Conservation (phyloP, 192 early-diverging fungal species). For the Coemansia sp. region DNA sequence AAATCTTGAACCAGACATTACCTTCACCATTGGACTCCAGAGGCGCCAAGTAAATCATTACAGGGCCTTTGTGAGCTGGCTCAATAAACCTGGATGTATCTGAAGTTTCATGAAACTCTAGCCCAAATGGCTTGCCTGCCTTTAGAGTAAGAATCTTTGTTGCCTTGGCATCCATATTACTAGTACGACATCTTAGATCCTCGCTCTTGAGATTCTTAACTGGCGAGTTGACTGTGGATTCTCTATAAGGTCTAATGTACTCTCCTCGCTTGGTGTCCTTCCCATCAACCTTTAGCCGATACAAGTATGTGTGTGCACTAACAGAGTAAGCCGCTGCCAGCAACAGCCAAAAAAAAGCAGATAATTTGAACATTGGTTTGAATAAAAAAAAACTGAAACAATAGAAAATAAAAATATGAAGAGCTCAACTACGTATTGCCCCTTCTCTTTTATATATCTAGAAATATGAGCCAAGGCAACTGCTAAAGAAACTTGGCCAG, state of each 20-base stretch:
- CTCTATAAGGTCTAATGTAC: background rate
- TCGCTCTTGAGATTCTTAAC: background rate
- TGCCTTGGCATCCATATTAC: background rate
- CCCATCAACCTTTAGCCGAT: background rate
- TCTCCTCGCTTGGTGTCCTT: background rate
- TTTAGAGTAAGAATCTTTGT: background rate
- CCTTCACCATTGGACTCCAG: background rate
- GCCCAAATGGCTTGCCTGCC: background rate
- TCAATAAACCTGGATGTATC: slow-evolving; percentile 3
- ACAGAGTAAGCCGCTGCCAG: background rate
- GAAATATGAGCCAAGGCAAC: too few species aligned
- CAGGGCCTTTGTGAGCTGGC: slow-evolving; percentile 16
- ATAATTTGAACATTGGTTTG: background rate
- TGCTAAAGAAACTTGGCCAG: too few species aligned
- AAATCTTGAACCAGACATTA: slow-evolving; percentile 19
- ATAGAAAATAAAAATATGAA: background rate
- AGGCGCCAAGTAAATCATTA: slow-evolving; percentile 8
- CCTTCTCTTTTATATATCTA: too few species aligned
- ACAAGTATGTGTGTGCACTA: background rate
- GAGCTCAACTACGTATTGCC: background rate
- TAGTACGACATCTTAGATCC: background rate
- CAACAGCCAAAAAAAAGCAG: background rate
- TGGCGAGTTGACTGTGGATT: background rate
- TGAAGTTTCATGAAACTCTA: background rate
- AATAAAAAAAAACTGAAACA: background rate